A percentile compares a stretch with the other conserved stretches of the same genome.
phyloP scores from a whole-genome alignment of 768 basidiomycete species.

The Mycena galericulata region DNA sequence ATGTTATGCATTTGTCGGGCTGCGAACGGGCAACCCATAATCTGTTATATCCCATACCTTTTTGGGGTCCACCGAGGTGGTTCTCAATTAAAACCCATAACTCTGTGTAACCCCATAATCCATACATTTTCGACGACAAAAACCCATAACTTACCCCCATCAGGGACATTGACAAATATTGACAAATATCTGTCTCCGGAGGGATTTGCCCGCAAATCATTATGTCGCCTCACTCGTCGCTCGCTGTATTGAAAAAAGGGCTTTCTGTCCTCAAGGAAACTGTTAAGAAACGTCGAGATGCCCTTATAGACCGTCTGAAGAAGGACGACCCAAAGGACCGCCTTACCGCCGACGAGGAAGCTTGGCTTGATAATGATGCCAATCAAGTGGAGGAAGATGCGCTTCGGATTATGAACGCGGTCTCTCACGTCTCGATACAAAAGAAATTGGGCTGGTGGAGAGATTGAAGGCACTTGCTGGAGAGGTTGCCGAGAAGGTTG shows the following conservation, averaged over 20 bases:
- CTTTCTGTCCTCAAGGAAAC: constrained; percentile 9
- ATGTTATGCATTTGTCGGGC: no score
- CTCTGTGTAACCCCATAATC: not conserved
- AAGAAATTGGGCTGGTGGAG: not conserved
- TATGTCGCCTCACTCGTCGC: not conserved
- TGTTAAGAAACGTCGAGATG: constrained; percentile 20
- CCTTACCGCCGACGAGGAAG: not conserved
- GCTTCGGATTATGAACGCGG: not conserved
- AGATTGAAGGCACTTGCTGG: not conserved
- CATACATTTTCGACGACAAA: not conserved
- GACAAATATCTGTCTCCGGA: not conserved
- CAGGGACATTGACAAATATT: not conserved
- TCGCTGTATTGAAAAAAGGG: constrained; percentile 5
- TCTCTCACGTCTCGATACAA: not conserved
- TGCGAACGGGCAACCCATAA: no score
- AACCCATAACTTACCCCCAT: not conserved
- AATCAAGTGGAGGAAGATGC: not conserved
- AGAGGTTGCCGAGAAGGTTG: not conserved
- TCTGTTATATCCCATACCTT: not conserved
- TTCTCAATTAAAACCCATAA: not conserved
- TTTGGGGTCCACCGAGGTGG: not conserved
- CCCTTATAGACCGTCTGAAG: constrained; percentile 21
- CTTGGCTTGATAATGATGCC: not conserved
- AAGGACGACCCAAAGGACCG: constrained; percentile 15
- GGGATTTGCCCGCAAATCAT: not conserved